Evolutionary conservation across 2,329 filamentous ascomycete genomes (phyloP), one percentile per base, ranked within the genome.

Genomic region (Botrytis medusae): DNA sequence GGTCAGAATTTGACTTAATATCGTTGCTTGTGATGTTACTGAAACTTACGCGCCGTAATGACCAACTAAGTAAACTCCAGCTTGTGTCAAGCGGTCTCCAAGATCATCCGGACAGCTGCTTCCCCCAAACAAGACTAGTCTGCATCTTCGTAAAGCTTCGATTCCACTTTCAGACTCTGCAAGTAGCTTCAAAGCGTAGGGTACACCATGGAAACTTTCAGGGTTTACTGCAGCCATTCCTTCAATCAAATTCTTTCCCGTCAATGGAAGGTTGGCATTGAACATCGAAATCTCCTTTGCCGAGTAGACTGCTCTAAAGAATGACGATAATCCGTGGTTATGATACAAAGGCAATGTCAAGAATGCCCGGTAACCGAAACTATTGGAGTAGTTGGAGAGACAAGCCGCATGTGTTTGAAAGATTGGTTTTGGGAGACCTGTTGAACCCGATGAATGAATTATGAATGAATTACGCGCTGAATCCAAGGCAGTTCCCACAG

Each of bases 111-210:
- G 89, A 75, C 87, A 90, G 6, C 85, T 83, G 25, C 86, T 87
- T 0, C 89, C 89, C 2, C 86, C 88, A 74, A 86, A 90, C 76
- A 88, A 83, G 29, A 90, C 87, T 1, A 88, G 77, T 76, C 88
- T 86, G 18, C 86, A 82, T 37, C 81, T 80, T 0, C 80, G 79
- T 25, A 91, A 80, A 2, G 81, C 81, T 1, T 81, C 77, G 22
- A 90, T 83, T 0, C 90, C 90, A 29, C 86, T 84, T 0, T 86
- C 82, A 0, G 85, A 85, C 78, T 92, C 90, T 0, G 86, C 86
- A 1, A 92, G 82, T 0, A 92, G 81, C 77, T 92, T 91, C 29
- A 92, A 79, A 0, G 88, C 86, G 75, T 91, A 92, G 0, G 90
- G 90, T 0, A 92, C 90, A 4, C 84, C 86, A 73, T 90, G 86